Base-by-base conservation (phyloP, 495 filamentous ascomycete genomes). In the Articulospora tetracladia region DNA sequence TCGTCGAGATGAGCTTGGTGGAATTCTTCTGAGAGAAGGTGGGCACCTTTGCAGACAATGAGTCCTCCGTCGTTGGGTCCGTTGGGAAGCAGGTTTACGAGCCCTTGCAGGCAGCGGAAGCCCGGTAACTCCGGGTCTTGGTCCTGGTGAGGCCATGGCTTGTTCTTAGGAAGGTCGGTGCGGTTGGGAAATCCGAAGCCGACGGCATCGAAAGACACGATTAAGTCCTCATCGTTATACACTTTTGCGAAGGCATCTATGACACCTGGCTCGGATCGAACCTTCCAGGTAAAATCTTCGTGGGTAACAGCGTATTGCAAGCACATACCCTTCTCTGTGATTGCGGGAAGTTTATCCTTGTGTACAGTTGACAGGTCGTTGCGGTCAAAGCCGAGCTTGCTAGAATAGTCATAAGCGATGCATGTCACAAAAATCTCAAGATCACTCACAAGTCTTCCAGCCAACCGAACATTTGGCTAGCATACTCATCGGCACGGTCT, bases 101-200 rank as follows among this genome's bases (percentile, higher is more conserved):
- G 65, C n/a, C 76, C 77, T 62, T 80, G 77, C 24, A 77, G 64
- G 57, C 76, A 78, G 48, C 70, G 67, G 68, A 79, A 74, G 26
- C 75, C 75, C 30, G 64, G 70, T 23, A 72, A 71, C 6, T 60
- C 55, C 7, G 76, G 76, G 48, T 73, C 65, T 60, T 80, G 77
- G 50, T 80, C 77, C 49, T 72, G 69, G 55, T 80, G 77, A 1
- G 76, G 75, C 77, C 77, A 79, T 24, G 76, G 73, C 19, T 70
- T 74, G 63, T 76, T 73, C 50, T 63, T 53, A 2, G 70, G 53
- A 25, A 75, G 26, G 57, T 76, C 72, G 30, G 60, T 70, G 11
- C 68, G 73, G 28, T 73, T 73, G 7, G 74, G 63, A 52, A 76
- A 74, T 23, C 66, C 63, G 36, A 79, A 68, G 61, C 77, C 77